Evolutionary conservation across 2,329 filamentous ascomycete species (phyloP).

Genomic region (Cytospora leucostoma): DNA sequence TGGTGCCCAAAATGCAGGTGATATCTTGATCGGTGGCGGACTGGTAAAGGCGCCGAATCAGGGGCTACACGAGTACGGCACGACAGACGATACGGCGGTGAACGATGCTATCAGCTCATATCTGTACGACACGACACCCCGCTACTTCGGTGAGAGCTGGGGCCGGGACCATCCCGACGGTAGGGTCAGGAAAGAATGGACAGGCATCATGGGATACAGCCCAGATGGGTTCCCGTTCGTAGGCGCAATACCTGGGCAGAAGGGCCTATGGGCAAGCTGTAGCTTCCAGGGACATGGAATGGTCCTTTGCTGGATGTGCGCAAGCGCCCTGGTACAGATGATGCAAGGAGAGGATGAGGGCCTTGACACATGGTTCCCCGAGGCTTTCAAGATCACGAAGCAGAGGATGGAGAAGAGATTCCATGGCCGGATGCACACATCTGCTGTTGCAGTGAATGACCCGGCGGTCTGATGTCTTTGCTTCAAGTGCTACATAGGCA

Average conservation of each 20-base stretch:
- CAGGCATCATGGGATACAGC: conserved; percentile 59
- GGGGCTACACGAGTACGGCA: conserved; percentile 53
- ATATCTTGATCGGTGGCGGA: conserved; percentile 65
- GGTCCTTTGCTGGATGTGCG: conserved; percentile 63
- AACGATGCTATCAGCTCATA: conserved; percentile 55
- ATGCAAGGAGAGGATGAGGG: conserved; percentile 42
- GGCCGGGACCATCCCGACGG: conserved; percentile 45
- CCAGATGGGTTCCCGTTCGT: conserved; percentile 56
- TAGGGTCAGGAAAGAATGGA: conserved; percentile 50
- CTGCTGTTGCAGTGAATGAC: neutral
- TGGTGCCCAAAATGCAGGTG: conserved; percentile 46
- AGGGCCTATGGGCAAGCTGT: conserved; percentile 56
- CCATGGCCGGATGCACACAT: conserved; percentile 34
- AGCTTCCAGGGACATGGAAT: conserved; percentile 69
- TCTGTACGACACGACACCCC: conserved; percentile 43
- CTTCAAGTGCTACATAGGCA: neutral
- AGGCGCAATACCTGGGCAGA: conserved; percentile 47
- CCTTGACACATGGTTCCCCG: conserved; percentile 54
- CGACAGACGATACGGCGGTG: conserved; percentile 55
- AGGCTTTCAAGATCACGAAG: conserved; percentile 49
- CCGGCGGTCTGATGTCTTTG: neutral
- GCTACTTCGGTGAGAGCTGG: conserved; percentile 57
- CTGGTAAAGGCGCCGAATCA: conserved; percentile 43
- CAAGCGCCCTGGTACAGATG: conserved; percentile 58
- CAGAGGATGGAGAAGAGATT: conserved; percentile 46